Conservation (phyloP, 352 stramenopile genomes). For the Phytophthora europaea region DNA sequence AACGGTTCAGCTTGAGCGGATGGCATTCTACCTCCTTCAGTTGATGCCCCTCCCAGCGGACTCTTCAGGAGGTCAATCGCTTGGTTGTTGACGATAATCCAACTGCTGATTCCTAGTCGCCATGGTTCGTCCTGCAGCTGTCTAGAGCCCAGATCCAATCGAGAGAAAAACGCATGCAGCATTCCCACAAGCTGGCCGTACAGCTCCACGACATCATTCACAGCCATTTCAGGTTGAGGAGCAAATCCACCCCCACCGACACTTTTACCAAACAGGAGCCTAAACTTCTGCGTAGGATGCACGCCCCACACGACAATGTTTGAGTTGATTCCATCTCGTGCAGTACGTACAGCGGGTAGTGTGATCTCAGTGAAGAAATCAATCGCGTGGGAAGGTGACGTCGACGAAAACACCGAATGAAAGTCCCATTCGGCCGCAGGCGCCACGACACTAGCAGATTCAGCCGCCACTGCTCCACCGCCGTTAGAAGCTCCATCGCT, state of each 20-base stretch:
- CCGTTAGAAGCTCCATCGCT: conserved; percentile 2
- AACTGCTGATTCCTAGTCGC: conserved; percentile 73
- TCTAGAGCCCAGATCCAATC: conserved; percentile 21
- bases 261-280: conserved; percentile 74
- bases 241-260: conserved; percentile 32
- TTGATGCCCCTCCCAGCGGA: background rate
- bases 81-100: conserved; percentile 78
- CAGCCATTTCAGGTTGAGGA: conserved; percentile 22
- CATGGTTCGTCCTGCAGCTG: conserved; percentile 28
- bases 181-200: conserved; percentile 68
- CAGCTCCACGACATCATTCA: conserved; percentile 60
- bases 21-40: background rate
- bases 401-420: conserved; percentile 65
- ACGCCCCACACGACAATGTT: conserved; percentile 76
- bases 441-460: background rate
- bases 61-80: conserved; percentile 63
- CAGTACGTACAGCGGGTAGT: conserved; percentile 50
- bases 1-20: conserved; percentile 37
- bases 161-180: conserved; percentile 61
- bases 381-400: conserved; percentile 41
- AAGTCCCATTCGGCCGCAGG: conserved; percentile 66
- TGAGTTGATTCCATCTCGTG: conserved; percentile 64
- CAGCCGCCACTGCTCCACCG: background rate
- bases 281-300: conserved; percentile 79
- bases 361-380: conserved; percentile 75